Conservation (phyloP, 1,139 yeast genomes). For the Lodderomyces metapsilosis region DNA sequence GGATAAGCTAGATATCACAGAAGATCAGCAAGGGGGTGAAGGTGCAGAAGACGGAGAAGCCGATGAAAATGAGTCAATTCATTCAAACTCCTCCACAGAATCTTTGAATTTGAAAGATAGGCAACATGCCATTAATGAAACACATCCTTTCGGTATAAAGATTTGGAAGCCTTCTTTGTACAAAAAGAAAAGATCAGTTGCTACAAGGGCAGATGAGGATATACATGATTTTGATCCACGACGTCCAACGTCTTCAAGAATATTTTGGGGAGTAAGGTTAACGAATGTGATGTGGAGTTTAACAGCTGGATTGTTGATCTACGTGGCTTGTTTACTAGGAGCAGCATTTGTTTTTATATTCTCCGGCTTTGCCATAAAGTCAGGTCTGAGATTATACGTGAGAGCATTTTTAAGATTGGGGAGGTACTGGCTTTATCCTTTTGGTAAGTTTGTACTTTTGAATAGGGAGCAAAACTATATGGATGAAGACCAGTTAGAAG, state of each 20-base stretch:
- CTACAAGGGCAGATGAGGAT: conserved; percentile 88
- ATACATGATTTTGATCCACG: conserved; percentile 74
- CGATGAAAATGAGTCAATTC: conserved; percentile 31
- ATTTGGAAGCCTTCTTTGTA: conserved; percentile 98
- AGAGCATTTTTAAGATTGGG: conserved; percentile 63
- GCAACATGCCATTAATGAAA: conserved; percentile 92
- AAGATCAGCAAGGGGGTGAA: conserved; percentile 13
- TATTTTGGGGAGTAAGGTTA: conserved; percentile 61
- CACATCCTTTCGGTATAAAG: conserved; percentile 97
- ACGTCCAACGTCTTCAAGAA: conserved; percentile 43
- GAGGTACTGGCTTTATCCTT: conserved; percentile 72
- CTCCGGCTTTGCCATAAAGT: conserved; percentile 46
- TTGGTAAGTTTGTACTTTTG: conserved; percentile 84
- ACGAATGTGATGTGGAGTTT: conserved; percentile 79
- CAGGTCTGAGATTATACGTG: conserved; percentile 53
- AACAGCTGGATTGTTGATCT: conserved; percentile 67
- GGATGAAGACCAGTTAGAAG: conserved; percentile 86
- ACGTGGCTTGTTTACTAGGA: conserved; percentile 49
- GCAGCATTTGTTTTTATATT: conserved; percentile 42
- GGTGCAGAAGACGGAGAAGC: conserved; percentile 15
- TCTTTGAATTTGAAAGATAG: conserved; percentile 89
- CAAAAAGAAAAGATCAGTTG: conserved; percentile 89
- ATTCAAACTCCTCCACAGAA: conserved; percentile 62
- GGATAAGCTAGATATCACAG: conserved; percentile 11
- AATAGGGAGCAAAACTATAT: conserved; percentile 77